A percentile compares a stretch with the other conserved stretches of the same genome.
Evolutionary conservation across 148 eudicot genomes (phyloP).

Genomic region (Chenopodium suecicum): DNA sequence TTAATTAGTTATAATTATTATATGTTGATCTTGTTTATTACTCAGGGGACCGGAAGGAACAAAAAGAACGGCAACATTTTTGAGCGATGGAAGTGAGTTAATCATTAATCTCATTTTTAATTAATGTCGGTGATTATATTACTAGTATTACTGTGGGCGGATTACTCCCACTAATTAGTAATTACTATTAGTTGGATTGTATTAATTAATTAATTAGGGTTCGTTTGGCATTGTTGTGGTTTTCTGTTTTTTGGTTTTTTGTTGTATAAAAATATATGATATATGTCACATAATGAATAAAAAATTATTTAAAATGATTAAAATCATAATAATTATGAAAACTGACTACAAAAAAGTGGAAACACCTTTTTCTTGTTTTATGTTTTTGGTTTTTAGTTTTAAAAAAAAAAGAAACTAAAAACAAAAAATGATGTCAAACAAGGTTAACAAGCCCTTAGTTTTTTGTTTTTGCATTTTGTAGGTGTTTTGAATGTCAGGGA

Average conservation of each 20-base stretch:
- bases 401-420: no score
- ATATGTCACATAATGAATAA: no score
- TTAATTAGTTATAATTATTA: not conserved
- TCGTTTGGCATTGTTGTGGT: no score
- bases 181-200: not conserved
- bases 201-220: not conserved
- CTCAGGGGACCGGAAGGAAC: constrained; percentile 88
- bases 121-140: constrained; percentile 7
- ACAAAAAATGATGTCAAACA: no score
- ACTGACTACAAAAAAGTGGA: no score
- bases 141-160: not conserved
- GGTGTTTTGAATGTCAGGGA: constrained; percentile 94
- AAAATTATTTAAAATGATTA: no score
- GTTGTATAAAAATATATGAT: no score
- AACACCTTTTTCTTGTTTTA: no score
- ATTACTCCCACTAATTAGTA: not conserved
- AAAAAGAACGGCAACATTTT: constrained; percentile 96
- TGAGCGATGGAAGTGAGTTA: constrained; percentile 89
- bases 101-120: not conserved
- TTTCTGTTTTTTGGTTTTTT: no score
- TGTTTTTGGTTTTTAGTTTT: no score
- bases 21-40: not conserved
- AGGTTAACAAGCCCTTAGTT: no score
- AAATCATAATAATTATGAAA: no score
- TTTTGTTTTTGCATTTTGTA: constrained; percentile 9